Evolutionary conservation across 1,284 basidiomycete species (phyloP).

Genomic region (Cutaneotrichosporon daszewskae): DNA sequence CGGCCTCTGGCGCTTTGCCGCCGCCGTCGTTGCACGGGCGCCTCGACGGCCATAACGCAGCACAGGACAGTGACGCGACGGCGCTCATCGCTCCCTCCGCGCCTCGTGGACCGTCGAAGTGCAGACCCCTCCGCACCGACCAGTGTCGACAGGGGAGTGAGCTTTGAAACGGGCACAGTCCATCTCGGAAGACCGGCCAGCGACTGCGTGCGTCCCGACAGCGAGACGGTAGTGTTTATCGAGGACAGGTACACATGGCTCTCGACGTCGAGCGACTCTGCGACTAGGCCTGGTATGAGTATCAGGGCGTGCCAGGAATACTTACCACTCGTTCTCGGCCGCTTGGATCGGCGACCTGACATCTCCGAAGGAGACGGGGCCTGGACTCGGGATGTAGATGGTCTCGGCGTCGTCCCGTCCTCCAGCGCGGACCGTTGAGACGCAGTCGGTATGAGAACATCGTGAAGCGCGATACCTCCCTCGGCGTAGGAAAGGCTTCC

Average conservation of each 20-base stretch:
- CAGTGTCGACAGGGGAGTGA: conserved; percentile 18
- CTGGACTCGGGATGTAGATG: not conserved
- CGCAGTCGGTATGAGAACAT: not conserved
- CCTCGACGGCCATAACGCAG: conserved; percentile 29
- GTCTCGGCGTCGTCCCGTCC: not conserved
- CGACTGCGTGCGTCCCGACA: conserved; percentile 16
- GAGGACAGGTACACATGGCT: conserved; percentile 16
- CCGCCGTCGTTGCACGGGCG: conserved; percentile 12
- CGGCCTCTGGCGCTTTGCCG: conserved; percentile 17
- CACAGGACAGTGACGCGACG: conserved; percentile 23
- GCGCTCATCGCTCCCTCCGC: conserved; percentile 1
- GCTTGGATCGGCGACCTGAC: conserved; percentile 4
- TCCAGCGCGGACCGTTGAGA: not conserved
- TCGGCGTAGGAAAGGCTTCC: not conserved
- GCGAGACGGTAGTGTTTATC: conserved; percentile 26
- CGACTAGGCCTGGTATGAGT: no score
- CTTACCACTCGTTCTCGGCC: conserved; percentile 8
- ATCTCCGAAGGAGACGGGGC: not conserved
- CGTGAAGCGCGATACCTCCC: not conserved
- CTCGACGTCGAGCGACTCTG: not conserved
- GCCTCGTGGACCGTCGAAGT: not conserved
- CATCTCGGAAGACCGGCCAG: conserved; percentile 30
- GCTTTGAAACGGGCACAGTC: conserved; percentile 28
- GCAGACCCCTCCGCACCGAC: conserved; percentile 3
- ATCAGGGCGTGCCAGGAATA: not conserved